Percentiles rank a stretch among this genome's conserved stretches.
Evolutionary conservation across 495 filamentous ascomycete genomes (phyloP).

Genomic region (Penicillium coprophilum): DNA sequence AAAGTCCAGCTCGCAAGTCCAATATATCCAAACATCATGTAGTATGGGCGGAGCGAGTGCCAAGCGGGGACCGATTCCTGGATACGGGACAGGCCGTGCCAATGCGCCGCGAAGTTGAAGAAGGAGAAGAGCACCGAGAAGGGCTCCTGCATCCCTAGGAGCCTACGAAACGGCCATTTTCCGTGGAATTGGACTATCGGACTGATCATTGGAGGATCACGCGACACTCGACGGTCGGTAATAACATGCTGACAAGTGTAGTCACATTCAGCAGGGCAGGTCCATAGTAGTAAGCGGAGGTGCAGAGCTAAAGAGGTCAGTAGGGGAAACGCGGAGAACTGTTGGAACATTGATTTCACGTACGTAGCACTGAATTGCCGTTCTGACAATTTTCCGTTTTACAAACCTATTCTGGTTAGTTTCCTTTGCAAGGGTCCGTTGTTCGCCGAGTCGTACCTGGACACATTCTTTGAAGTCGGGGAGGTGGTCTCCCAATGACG

Average conservation of each 20-base stretch:
- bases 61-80: conserved; percentile 63
- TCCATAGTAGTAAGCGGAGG: conserved; percentile 56
- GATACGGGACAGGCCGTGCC: conserved; percentile 69
- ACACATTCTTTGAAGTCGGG: conserved; percentile 91
- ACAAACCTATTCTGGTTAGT: conserved; percentile 64
- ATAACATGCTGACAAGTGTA: conserved; percentile 97
- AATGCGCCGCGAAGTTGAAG: conserved; percentile 86
- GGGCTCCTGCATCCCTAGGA: conserved; percentile 92
- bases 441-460: conserved; percentile 52
- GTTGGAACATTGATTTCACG: conserved; percentile 17
- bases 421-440: conserved; percentile 4
- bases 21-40: conserved; percentile 75
- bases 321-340: conserved; percentile 1
- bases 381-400: conserved; percentile 71
- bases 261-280: conserved; percentile 90
- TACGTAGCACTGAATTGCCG: conserved; percentile 50
- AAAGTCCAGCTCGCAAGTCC: conserved; percentile 82
- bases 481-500: conserved; percentile 81
- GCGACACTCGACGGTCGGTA: conserved; percentile 67
- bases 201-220: conserved; percentile 59
- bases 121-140: conserved; percentile 90
- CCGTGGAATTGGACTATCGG: conserved; percentile 92
- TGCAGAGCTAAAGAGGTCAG: conserved; percentile 39
- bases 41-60: conserved; percentile 79
- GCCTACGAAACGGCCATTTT: conserved; percentile 96